A percentile compares a stretch with the other conserved stretches of the same genome.
These are phyloP conservation scores for Nicotiana otophora DNA, from an alignment of 257 asterid genomes.

Conservation along the genomic window DNA sequence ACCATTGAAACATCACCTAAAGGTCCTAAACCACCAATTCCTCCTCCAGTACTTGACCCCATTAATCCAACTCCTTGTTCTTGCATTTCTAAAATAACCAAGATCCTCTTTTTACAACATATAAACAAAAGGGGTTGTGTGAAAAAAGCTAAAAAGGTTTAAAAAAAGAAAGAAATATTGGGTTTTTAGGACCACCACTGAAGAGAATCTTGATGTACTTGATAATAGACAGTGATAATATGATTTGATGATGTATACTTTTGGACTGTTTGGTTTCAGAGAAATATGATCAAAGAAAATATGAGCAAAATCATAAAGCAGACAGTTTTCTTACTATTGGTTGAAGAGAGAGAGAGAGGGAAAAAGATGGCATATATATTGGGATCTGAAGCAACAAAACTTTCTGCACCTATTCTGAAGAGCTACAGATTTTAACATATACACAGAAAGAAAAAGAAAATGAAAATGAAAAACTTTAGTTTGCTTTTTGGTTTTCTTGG, in stretches of 20 bases:
- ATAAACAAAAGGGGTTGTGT: slow-evolving; percentile 17
- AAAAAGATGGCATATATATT: slow-evolving; percentile 15
- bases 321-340: slow-evolving; percentile 25
- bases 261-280: neutral
- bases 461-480: neutral
- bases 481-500: slow-evolving; percentile 20
- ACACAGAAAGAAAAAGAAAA: slow-evolving; percentile 25
- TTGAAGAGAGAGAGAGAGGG: no score
- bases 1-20: slow-evolving; percentile 16
- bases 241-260: neutral
- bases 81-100: slow-evolving; percentile 23
- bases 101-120: neutral
- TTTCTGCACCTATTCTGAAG: slow-evolving; percentile 48
- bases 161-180: slow-evolving; percentile 17
- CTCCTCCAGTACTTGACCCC: slow-evolving; percentile 12
- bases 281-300: neutral
- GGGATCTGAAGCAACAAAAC: slow-evolving; percentile 65
- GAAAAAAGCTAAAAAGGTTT: slow-evolving; percentile 20
- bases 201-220: slow-evolving; percentile 10
- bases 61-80: slow-evolving; percentile 34
- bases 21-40: slow-evolving; percentile 14
- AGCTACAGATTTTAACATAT: slow-evolving; percentile 40
- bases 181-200: slow-evolving; percentile 9
- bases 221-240: neutral
- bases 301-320: slow-evolving; percentile 5